These are phyloP conservation scores for Russula earlei DNA, from an alignment of 768 basidiomycete genomes.

Conservation along the genomic window DNA sequence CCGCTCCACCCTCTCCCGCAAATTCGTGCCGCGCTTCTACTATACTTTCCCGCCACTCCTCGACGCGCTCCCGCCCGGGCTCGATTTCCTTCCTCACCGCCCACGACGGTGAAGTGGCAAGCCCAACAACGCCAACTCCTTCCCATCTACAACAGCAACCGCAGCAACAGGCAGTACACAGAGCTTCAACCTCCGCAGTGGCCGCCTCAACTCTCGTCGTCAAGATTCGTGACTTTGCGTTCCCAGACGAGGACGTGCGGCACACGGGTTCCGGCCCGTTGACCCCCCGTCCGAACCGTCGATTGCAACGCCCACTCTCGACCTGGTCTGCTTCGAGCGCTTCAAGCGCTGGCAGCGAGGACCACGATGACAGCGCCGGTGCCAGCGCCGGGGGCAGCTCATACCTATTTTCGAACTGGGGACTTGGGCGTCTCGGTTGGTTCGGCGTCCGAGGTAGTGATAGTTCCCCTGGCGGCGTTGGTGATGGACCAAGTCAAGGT, in stretches of 20 bases:
- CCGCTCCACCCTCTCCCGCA: conserved; percentile 53
- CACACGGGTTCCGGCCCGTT: conserved; percentile 35
- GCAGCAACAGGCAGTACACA: background rate
- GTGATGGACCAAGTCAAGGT: conserved; percentile 28
- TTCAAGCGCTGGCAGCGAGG: conserved; percentile 21
- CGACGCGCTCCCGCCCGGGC: conserved; percentile 31
- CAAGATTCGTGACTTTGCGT: conserved; percentile 45
- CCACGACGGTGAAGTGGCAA: conserved; percentile 3
- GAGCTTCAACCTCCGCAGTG: background rate
- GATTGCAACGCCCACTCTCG: conserved; percentile 24
- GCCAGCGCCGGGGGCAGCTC: conserved; percentile 10
- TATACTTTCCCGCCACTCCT: conserved; percentile 30
- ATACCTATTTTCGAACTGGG: conserved; percentile 33
- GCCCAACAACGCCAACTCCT: conserved; percentile 12
- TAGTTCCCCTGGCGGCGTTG: conserved; percentile 11
- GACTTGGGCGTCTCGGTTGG: conserved; percentile 37
- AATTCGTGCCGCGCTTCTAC: conserved; percentile 37
- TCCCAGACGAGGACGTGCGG: conserved; percentile 32
- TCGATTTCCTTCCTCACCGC: conserved; percentile 25
- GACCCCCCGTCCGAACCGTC: conserved; percentile 33
- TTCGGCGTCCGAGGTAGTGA: conserved; percentile 24
- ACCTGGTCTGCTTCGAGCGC: conserved; percentile 22
- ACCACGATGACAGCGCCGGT: conserved; percentile 24
- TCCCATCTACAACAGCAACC: background rate
- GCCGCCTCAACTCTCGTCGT: conserved; percentile 24